phyloP scores from a whole-genome alignment of 2,329 filamentous ascomycete genomes.

The Microthyrium microscopicum region DNA sequence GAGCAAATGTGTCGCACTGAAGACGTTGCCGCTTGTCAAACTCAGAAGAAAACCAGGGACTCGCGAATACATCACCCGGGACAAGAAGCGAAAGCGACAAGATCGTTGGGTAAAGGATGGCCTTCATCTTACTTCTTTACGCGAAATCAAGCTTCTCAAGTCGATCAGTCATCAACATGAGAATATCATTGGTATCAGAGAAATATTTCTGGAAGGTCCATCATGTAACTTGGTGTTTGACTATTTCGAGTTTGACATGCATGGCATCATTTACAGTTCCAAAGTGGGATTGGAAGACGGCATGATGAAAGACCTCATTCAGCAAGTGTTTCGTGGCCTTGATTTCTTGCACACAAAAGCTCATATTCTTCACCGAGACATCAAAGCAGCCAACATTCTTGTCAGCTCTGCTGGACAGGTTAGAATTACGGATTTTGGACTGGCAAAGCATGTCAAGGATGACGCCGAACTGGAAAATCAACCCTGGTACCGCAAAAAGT shows the following conservation, averaged over 20 bases:
- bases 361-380: slow-evolving; percentile 91
- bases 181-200: slow-evolving; percentile 81
- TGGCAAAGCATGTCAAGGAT: slow-evolving; percentile 93
- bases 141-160: slow-evolving; percentile 84
- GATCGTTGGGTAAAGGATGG: no score
- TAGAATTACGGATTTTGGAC: slow-evolving; percentile 89
- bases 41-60: no score
- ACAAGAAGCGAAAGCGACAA: not conserved
- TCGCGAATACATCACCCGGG: no score
- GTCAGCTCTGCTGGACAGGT: slow-evolving; percentile 78
- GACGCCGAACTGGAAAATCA: slow-evolving; percentile 29
- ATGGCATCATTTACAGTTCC: slow-evolving; percentile 86
- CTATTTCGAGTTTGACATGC: slow-evolving; percentile 90
- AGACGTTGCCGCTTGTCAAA: slow-evolving; percentile 89
- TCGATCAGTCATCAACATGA: slow-evolving; percentile 48
- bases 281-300: slow-evolving; percentile 68
- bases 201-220: slow-evolving; percentile 36
- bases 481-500: no score
- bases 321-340: slow-evolving; percentile 82
- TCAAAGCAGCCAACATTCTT: slow-evolving; percentile 95
- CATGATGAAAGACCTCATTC: slow-evolving; percentile 85
- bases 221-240: slow-evolving; percentile 99
- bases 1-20: slow-evolving; percentile 65
- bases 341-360: slow-evolving; percentile 74
- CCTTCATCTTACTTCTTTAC: slow-evolving; percentile 78